phyloP scores from a whole-genome alignment of 2,329 filamentous ascomycete genomes.

The Sordariomycetes sp. region DNA sequence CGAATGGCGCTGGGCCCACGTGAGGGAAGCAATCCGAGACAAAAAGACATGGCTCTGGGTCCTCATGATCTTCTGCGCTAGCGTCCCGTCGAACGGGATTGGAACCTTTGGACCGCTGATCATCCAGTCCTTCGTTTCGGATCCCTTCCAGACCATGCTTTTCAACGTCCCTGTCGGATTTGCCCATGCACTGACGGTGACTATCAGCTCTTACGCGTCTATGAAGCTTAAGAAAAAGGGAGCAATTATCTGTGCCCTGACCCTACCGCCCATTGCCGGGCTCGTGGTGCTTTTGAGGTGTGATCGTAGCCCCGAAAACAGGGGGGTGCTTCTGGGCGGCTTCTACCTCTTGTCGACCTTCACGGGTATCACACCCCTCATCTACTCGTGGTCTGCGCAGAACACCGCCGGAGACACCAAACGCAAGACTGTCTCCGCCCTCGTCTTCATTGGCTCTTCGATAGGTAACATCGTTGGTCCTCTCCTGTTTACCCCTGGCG shows the following conservation, averaged over 20 bases:
- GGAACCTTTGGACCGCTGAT: conserved; percentile 52
- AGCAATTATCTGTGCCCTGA: conserved; percentile 43
- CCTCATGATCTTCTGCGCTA: conserved; percentile 43
- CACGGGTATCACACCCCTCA: conserved; percentile 40
- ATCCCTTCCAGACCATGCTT: conserved; percentile 45
- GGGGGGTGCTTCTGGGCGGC: conserved; percentile 40
- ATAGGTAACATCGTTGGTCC: conserved; percentile 60
- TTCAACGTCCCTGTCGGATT: conserved; percentile 53
- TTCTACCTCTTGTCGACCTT: conserved; percentile 53
- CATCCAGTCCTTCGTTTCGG: conserved; percentile 48
- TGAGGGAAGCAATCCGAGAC: conserved; percentile 44
- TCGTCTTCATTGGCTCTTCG: conserved; percentile 57
- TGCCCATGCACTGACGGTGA: conserved; percentile 49
- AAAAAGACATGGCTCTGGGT: conserved; percentile 55
- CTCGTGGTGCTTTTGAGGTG: conserved; percentile 43
- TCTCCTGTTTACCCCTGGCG: conserved; percentile 50
- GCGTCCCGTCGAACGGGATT: conserved; percentile 47
- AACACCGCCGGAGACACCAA: conserved; percentile 64
- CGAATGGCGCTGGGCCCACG: conserved; percentile 41
- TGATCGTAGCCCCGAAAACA: conserved; percentile 33
- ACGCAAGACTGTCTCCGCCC: conserved; percentile 54
- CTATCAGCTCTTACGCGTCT: conserved; percentile 46
- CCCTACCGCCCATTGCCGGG: conserved; percentile 48
- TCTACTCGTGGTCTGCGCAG: conserved; percentile 52
- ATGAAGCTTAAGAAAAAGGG: conserved; percentile 47